These are phyloP conservation scores for Acmispon strigosus DNA, from an alignment of 306 rosid genomes.

Conservation along the genomic window DNA sequence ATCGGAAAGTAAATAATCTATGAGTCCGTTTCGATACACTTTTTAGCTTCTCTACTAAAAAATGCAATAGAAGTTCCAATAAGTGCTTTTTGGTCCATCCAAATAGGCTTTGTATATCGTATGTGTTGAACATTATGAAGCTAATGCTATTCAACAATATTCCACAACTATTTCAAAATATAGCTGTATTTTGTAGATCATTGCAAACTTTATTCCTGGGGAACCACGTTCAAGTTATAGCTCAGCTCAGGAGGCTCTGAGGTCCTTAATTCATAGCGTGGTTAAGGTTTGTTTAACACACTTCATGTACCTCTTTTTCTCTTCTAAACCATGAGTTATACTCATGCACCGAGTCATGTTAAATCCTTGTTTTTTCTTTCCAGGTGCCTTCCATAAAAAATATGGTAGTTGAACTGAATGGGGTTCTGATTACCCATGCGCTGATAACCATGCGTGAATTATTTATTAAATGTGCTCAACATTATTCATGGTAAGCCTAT, in stretches of 20 bases:
- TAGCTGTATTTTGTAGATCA: conserved; percentile 48
- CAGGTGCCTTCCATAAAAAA: conserved; percentile 88
- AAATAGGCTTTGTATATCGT: background rate
- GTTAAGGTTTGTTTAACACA: conserved; percentile 56
- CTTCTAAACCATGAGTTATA: conserved; percentile 2
- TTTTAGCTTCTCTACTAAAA: too few relatives aligned
- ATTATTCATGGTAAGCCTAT: conserved; percentile 84
- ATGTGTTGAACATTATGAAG: background rate
- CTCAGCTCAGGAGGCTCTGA: conserved; percentile 84
- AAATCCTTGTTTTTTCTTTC: conserved; percentile 10
- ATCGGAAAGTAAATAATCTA: background rate
- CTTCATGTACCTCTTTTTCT: background rate
- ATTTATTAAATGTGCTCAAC: conserved; percentile 73
- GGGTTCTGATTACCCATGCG: conserved; percentile 87
- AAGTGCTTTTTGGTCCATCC: too few relatives aligned
- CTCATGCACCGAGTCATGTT: background rate
- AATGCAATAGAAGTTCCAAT: too few relatives aligned
- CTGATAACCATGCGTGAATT: conserved; percentile 83
- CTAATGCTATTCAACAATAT: background rate
- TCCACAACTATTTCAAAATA: conserved; percentile 12
- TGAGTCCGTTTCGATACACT: too few relatives aligned
- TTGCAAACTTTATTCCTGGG: conserved; percentile 83
- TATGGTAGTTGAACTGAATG: conserved; percentile 87
- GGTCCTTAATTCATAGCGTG: conserved; percentile 89
- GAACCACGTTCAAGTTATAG: conserved; percentile 79